Evolutionary conservation across 257 asterid species (phyloP).

Genomic region (Ajuga chamaepitys): DNA sequence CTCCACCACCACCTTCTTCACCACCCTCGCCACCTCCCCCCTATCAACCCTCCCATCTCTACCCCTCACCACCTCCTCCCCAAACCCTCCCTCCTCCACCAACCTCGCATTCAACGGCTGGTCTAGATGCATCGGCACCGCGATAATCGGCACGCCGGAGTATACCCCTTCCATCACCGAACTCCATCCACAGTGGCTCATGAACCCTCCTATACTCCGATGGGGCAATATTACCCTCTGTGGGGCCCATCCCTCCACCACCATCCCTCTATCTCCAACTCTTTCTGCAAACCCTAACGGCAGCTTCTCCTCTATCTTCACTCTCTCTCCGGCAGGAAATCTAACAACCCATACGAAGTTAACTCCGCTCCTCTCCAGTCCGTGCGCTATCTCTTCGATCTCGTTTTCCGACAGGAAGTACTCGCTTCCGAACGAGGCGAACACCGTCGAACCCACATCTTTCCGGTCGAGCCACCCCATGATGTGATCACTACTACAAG

Average conservation of each 20-base stretch:
- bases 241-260: conserved; percentile 54
- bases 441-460: conserved; percentile 35
- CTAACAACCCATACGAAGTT: conserved; percentile 60
- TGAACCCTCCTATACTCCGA: conserved; percentile 42
- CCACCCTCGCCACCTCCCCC: conserved; percentile 35
- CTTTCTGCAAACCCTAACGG: conserved; percentile 42
- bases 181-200: conserved; percentile 70
- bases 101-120: conserved; percentile 58
- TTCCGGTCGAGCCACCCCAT: conserved; percentile 46
- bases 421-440: conserved; percentile 60
- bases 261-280: conserved; percentile 33
- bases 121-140: conserved; percentile 60
- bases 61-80: conserved; percentile 46
- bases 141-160: conserved; percentile 44
- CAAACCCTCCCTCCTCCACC: conserved; percentile 43
- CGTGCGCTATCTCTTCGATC: conserved; percentile 42
- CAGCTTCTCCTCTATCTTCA: conserved; percentile 11
- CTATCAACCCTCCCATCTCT: conserved; percentile 27
- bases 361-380: conserved; percentile 44
- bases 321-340: conserved; percentile 28
- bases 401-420: conserved; percentile 44
- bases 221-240: conserved; percentile 42
- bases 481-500: no score
- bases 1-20: conserved; percentile 34
- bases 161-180: conserved; percentile 48